Base-by-base conservation (phyloP, 257 asterid genomes). In the Nicotiana attenuata region DNA sequence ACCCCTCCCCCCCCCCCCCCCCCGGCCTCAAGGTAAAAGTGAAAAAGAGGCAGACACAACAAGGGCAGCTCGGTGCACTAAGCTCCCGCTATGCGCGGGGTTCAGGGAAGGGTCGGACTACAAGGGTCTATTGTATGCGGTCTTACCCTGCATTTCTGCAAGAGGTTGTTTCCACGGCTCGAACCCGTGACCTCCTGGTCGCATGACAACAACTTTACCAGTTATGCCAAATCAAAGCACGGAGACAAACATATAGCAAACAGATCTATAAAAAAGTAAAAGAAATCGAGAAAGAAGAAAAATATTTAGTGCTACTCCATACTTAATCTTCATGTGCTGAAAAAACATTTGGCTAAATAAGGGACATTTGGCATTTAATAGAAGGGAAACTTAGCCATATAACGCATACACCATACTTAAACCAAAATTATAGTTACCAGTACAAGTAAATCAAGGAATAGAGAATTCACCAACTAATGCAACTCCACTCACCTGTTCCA, bases 401-500 rank as follows among this genome's bases (percentile, higher is more conserved):
- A 71, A 15, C 38, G 15, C 38, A 45, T 60, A 71, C n/a, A 24
- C 78, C 78, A 71, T 71, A 22, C 38, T 47, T 47, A 33, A 75
- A 75, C 80, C 64, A 75, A 15, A 64, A 75, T 75, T 24, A 50
- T 16, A 75, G 52, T 75, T 26, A 47, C 22, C 45, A 47, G 38
- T 15, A 75, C 60, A 35, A 52, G 41, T 71, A 75, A 75, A 50
- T 75, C 63, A 56, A 75, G 63, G 17, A 75, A 24, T 50, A 1
- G 14, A 75, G 61, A 75, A 55, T 50, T 50, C 63, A 50, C 52
- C 80, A 75, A 35, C 45, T 50, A 50, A 50, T 75, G 41, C 41
- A 50, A 75, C 63, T 28, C 64, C 61, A 50, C 45, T 77, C 85
- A 96, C 99, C 98, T 92, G 99, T 81, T 96, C 98, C 85, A 91